phyloP scores from a whole-genome alignment of 169 alveolate genomes.

The Miamiensis avidus region DNA sequence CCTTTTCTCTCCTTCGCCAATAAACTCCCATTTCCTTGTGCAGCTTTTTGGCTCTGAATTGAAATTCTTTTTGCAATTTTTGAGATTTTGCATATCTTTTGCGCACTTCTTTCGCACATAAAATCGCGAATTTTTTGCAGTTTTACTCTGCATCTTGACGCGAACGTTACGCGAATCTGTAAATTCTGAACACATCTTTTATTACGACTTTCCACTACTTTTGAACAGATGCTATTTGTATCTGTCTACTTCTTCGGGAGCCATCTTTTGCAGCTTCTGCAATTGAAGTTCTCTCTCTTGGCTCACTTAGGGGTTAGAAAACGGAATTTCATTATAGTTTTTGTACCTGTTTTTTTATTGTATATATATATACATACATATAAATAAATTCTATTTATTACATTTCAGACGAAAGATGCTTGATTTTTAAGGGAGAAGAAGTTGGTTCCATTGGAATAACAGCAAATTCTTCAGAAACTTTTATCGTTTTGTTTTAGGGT shows the following conservation, averaged over 20 bases:
- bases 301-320: too few species aligned
- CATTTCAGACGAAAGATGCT: background rate
- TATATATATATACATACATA: background rate
- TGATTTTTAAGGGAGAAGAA: conserved; percentile 24
- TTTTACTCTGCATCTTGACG: conserved; percentile 74
- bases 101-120: conserved; percentile 79
- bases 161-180: conserved; percentile 60
- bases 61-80: conserved; percentile 75
- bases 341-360: background rate
- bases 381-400: background rate
- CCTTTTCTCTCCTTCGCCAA: conserved; percentile 88
- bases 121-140: conserved; percentile 65
- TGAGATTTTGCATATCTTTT: conserved; percentile 75
- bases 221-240: conserved; percentile 48
- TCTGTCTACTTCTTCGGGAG: conserved; percentile 55
- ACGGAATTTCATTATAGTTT: too few species aligned
- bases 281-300: conserved; percentile 32
- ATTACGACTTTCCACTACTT: conserved; percentile 73
- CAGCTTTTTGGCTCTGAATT: conserved; percentile 75
- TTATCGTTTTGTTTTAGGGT: background rate
- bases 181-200: conserved; percentile 72
- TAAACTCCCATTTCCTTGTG: conserved; percentile 79
- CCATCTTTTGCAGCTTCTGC: conserved; percentile 53
- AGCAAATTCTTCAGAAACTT: background rate
- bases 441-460: background rate